phyloP scores from a whole-genome alignment of 306 rosid species.

The Styphnolobium japonicum region DNA sequence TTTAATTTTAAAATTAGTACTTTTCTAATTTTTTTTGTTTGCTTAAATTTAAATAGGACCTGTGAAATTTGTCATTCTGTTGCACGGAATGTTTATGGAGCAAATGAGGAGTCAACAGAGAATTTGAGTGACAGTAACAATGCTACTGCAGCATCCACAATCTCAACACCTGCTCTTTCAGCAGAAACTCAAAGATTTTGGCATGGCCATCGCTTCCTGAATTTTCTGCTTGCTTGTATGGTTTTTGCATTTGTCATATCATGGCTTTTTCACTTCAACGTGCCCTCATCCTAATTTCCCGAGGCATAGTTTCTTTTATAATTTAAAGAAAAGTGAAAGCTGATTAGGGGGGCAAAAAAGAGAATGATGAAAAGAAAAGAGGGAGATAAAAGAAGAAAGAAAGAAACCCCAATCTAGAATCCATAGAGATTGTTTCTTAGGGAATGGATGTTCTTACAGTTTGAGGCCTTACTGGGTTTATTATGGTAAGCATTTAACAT shows the following conservation, averaged over 20 bases:
- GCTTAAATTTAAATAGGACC: constrained; percentile 48
- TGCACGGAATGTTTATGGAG: constrained; percentile 61
- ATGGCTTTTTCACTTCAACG: constrained; percentile 85
- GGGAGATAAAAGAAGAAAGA: not conserved
- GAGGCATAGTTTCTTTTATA: not conserved
- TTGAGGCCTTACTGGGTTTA: not conserved
- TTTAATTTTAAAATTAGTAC: not conserved
- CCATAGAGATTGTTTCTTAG: constrained; percentile 3
- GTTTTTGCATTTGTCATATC: constrained; percentile 89
- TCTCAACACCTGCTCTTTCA: constrained; percentile 36
- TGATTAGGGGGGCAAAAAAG: not conserved
- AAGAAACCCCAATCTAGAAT: not conserved
- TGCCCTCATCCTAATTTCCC: constrained; percentile 45
- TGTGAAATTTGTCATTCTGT: constrained; percentile 83
- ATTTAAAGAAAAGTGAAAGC: not conserved
- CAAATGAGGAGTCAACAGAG: constrained; percentile 58
- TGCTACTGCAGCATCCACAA: constrained; percentile 36
- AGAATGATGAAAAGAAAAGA: not conserved
- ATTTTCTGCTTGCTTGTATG: constrained; percentile 87
- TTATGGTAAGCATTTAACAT: not conserved
- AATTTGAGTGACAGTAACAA: constrained; percentile 43
- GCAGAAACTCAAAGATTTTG: constrained; percentile 63
- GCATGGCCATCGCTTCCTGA: constrained; percentile 82
- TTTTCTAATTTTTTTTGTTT: not conserved
- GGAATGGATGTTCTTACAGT: not conserved